Conservation (phyloP, 75 land plant genomes). For the Cunninghamia lanceolata region DNA sequence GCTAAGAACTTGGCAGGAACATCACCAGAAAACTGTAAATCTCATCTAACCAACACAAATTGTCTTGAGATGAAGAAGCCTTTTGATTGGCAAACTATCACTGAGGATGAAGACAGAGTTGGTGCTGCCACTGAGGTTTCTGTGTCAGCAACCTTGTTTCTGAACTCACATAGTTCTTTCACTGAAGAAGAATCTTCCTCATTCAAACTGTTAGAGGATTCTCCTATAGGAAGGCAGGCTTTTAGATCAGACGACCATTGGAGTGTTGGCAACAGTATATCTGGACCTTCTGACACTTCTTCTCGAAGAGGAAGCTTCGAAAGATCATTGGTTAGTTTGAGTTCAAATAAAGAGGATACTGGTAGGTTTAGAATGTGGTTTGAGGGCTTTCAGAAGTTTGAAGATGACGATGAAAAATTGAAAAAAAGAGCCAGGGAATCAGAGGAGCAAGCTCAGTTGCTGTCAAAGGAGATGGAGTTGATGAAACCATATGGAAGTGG, state of each 20-base stretch:
- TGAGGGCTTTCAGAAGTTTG: constrained; percentile 1
- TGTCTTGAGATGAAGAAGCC: background rate
- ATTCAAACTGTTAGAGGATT: background rate
- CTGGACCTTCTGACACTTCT: background rate
- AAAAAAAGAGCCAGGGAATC: constrained; percentile 29
- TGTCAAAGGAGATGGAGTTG: constrained; percentile 34
- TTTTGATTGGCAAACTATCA: constrained; percentile 9
- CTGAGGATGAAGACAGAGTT: constrained; percentile 2
- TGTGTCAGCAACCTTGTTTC: constrained; percentile 2
- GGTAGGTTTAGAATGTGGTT: background rate
- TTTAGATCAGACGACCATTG: background rate
- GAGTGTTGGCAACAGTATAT: background rate
- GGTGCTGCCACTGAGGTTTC: constrained; percentile 7
- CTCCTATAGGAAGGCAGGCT: background rate
- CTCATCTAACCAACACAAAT: background rate
- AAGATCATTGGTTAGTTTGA: background rate
- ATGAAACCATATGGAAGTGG: constrained; percentile 15
- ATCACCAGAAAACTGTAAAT: background rate
- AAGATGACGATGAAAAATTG: constrained; percentile 29
- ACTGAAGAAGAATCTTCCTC: constrained; percentile 10
- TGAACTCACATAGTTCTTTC: constrained; percentile 5
- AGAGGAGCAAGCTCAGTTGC: constrained; percentile 35
- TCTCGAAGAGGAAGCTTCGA: background rate
- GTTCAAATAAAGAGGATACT: background rate
- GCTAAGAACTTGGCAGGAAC: background rate